Evolutionary conservation across 495 filamentous ascomycete species (phyloP).

Genomic region (Pseudotulostoma volvatum): DNA sequence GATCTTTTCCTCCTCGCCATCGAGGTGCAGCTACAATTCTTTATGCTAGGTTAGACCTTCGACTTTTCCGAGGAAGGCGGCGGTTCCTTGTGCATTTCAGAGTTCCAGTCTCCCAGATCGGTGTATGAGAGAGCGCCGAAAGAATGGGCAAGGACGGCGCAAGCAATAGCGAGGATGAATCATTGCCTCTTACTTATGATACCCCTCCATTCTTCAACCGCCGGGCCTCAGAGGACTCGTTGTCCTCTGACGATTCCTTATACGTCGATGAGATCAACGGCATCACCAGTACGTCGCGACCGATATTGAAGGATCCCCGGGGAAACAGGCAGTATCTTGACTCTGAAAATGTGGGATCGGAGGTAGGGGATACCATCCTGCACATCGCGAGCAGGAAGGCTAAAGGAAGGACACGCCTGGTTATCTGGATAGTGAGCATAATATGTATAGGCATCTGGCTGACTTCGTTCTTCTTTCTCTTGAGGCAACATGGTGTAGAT

Average conservation of each 20-base stretch:
- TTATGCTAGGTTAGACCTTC: too few species aligned
- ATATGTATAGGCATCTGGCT: constrained; percentile 66
- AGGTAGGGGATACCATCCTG: neutral
- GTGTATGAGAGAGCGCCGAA: neutral
- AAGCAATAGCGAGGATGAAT: neutral
- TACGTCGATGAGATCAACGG: neutral
- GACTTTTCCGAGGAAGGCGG: too few species aligned
- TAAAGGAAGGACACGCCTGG: constrained; percentile 35
- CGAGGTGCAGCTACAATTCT: too few species aligned
- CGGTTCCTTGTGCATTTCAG: neutral
- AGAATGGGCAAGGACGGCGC: constrained; percentile 1
- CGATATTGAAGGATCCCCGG: neutral
- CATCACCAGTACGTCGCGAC: neutral
- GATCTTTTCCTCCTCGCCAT: too few species aligned
- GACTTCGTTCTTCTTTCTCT: constrained; percentile 57
- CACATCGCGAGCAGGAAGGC: constrained; percentile 5
- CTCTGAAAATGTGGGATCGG: constrained; percentile 1
- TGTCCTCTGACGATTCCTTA: constrained; percentile 4
- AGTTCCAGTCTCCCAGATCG: neutral
- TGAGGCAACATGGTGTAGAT: constrained; percentile 33
- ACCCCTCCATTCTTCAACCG: neutral
- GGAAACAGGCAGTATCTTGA: constrained; percentile 1
- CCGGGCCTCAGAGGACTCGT: constrained; percentile 1
- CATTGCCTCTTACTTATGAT: constrained; percentile 1
- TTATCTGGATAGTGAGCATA: constrained; percentile 49